Base-by-base conservation (phyloP, 805 yeast genomes). In the Hanseniaspora taiwanica region DNA sequence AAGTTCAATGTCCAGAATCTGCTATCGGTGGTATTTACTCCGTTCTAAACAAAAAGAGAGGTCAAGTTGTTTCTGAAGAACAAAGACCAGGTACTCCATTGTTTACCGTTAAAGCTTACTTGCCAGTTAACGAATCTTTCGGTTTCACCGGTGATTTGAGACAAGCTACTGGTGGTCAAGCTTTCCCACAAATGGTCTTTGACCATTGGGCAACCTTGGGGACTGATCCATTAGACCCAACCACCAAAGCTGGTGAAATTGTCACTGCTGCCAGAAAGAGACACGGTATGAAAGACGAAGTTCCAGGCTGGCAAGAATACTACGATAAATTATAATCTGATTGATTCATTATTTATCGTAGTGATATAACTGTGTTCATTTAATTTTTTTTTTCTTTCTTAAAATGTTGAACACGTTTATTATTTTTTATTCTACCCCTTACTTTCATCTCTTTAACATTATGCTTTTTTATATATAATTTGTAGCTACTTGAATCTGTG, bases 141-240 rank as follows among this genome's bases (percentile, higher is more conserved):
- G 98, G 98, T 82, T 89, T 89, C 95, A 81, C 95, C 61, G 91
- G 93, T 76, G 95, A 87, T 64, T 81, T 89, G 66, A 85, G 98
- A 79, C 96, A 89, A 76, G 96, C 97, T 65, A 89, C 98, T 64
- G 96, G 96, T 83, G 98, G 98, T 72, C 98, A 89, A 79, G 98
- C 98, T 70, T 89, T 89, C 98, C 98, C 98, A 74, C 97, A 89
- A 76, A 78, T 91, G 94, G 93, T 91, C 70, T 91, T 89, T 72
- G 97, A 91, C 71, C 98, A 89, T 71, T 89, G 97, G 97, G 74
- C 85, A 54, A 69, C 84, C 60, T 73, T 91, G 76, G 63, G 65
- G 56, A 94, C 96, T 70, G 91, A 86, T 71, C 94, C 94, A 66
- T 71, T 81, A 55, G 97, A 89, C 72, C 79, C 87, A 65, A 55